Conservation (phyloP, 192 early-diverging fungal species). For the Coemansia sp. region DNA sequence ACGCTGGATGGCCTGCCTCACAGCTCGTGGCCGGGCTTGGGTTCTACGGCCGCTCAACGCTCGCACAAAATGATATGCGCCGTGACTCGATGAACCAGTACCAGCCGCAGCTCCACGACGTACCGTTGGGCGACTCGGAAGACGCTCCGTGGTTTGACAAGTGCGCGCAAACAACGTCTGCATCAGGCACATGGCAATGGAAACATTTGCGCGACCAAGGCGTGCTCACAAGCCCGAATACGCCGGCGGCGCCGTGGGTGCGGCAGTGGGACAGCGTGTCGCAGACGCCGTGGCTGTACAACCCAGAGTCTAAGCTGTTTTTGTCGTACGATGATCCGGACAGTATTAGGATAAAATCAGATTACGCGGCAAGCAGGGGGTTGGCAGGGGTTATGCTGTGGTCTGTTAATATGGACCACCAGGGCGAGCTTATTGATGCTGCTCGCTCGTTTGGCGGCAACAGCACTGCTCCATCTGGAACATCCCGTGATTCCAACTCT, state of each 20-base stretch:
- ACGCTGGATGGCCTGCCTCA: slow-evolving; percentile 58
- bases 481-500: background rate
- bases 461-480: background rate
- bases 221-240: slow-evolving; percentile 33
- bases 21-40: slow-evolving; percentile 63
- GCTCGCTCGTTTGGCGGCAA: slow-evolving; percentile 5
- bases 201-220: slow-evolving; percentile 65
- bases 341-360: slow-evolving; percentile 63
- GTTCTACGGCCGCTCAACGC: slow-evolving; percentile 62
- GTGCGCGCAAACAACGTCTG: background rate
- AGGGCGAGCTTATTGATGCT: slow-evolving; percentile 58
- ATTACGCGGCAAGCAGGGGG: slow-evolving; percentile 50
- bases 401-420: slow-evolving; percentile 43
- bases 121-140: slow-evolving; percentile 55
- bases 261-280: slow-evolving; percentile 62
- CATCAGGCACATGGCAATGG: slow-evolving; percentile 65
- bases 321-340: slow-evolving; percentile 77
- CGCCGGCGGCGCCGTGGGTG: slow-evolving; percentile 60
- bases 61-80: slow-evolving; percentile 51
- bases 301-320: slow-evolving; percentile 57
- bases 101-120: slow-evolving; percentile 33
- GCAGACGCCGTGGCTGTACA: slow-evolving; percentile 61
- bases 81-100: slow-evolving; percentile 49
- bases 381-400: slow-evolving; percentile 67
- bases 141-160: slow-evolving; percentile 56